These are phyloP conservation scores for Phascolomyces articulosus DNA, from an alignment of 371 early-diverging fungal genomes.

Conservation along the genomic window DNA sequence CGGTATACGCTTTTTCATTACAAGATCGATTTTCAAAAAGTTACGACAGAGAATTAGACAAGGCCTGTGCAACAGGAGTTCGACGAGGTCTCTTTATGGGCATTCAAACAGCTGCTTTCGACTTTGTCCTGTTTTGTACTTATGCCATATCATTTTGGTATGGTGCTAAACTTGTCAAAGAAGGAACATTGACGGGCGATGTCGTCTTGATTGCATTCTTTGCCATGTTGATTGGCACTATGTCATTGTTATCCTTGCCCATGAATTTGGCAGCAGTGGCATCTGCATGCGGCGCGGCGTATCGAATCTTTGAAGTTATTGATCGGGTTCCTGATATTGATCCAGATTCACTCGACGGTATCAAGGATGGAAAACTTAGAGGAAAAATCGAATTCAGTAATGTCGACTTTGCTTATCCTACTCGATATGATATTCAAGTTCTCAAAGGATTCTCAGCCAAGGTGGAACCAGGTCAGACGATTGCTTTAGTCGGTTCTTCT, in stretches of 20 bases:
- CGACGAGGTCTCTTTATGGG: conserved; percentile 46
- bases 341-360: conserved; percentile 54
- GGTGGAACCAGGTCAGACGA: conserved; percentile 74
- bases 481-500: conserved; percentile 81
- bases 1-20: conserved; percentile 76
- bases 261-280: conserved; percentile 64
- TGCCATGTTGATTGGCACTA: conserved; percentile 67
- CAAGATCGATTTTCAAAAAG: conserved; percentile 59
- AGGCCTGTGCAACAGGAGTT: conserved; percentile 50
- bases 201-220: conserved; percentile 71
- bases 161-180: conserved; percentile 52
- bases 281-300: conserved; percentile 71
- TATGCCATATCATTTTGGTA: conserved; percentile 75
- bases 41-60: conserved; percentile 64
- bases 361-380: conserved; percentile 44
- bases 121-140: conserved; percentile 57
- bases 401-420: conserved; percentile 77
- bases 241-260: conserved; percentile 45
- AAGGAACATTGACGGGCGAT: not conserved
- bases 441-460: conserved; percentile 62
- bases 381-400: conserved; percentile 75
- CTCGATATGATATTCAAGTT: conserved; percentile 74
- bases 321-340: conserved; percentile 79
- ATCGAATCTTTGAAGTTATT: conserved; percentile 74
- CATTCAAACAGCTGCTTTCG: conserved; percentile 49